A percentile compares a stretch with the other conserved stretches of the same genome.
These are phyloP conservation scores for Rhynchosporium agropyri DNA, from an alignment of 2,329 filamentous ascomycete genomes.

Conservation along the genomic window DNA sequence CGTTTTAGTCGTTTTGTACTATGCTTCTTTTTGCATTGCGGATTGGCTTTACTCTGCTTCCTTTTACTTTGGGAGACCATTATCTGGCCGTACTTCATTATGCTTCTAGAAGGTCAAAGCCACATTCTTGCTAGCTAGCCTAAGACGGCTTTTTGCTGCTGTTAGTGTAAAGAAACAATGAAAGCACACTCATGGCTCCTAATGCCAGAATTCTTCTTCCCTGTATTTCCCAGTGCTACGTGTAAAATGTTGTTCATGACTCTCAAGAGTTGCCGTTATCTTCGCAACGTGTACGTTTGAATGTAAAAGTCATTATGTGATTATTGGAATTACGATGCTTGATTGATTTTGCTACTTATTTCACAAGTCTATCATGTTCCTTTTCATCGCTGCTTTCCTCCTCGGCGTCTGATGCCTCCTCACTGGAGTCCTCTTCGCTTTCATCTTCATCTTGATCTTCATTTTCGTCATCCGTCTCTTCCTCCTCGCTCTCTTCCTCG, in stretches of 20 bases:
- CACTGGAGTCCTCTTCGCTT: slow-evolving; percentile 28
- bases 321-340: slow-evolving; percentile 1
- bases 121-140: slow-evolving; percentile 2
- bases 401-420: slow-evolving; percentile 38
- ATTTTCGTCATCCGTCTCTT: slow-evolving; percentile 33
- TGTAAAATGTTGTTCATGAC: slow-evolving; percentile 15
- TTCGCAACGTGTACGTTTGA: too few relatives aligned
- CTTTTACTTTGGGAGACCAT: background rate
- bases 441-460: slow-evolving; percentile 39
- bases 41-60: slow-evolving; percentile 13
- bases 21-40: slow-evolving; percentile 22
- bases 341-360: background rate
- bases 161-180: slow-evolving; percentile 28
- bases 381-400: slow-evolving; percentile 34
- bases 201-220: slow-evolving; percentile 33
- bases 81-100: background rate
- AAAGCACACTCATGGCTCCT: slow-evolving; percentile 33
- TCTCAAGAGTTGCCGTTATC: background rate
- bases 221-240: slow-evolving; percentile 16
- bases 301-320: background rate
- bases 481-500: slow-evolving; percentile 50
- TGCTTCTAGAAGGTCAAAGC: background rate
- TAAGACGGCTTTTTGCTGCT: slow-evolving; percentile 16
- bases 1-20: slow-evolving; percentile 20
- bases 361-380: slow-evolving; percentile 40